A percentile compares a stretch with the other conserved stretches of the same genome.
Evolutionary conservation across 2,329 filamentous ascomycete genomes (phyloP).

Genomic region (Aspergillus caelatus): DNA sequence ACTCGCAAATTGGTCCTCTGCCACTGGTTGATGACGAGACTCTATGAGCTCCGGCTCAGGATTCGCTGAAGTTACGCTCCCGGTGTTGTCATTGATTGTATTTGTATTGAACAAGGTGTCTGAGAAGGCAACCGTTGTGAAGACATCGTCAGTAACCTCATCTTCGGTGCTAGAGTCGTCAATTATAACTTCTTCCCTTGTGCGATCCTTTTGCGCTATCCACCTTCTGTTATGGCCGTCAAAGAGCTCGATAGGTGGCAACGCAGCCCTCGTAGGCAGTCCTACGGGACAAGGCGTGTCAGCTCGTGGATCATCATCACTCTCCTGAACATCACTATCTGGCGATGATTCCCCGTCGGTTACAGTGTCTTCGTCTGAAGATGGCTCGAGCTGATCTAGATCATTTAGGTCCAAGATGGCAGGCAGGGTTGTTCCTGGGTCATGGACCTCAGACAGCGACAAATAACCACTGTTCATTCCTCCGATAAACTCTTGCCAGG

Average conservation of each 20-base stretch:
- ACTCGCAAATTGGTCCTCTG: constrained; percentile 1
- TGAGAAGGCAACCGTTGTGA: not conserved
- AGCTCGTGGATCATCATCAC: not conserved
- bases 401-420: no score
- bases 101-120: not conserved
- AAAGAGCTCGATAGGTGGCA: not conserved
- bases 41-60: not conserved
- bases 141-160: not conserved
- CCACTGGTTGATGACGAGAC: not conserved
- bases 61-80: not conserved
- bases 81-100: not conserved
- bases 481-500: constrained; percentile 17
- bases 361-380: not conserved
- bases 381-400: not conserved
- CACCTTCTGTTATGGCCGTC: not conserved
- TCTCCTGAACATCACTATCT: not conserved
- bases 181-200: not conserved
- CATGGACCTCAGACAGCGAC: not conserved
- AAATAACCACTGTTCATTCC: constrained; percentile 18
- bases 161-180: not conserved
- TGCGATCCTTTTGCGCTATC: not conserved
- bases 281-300: not conserved
- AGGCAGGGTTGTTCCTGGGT: not conserved
- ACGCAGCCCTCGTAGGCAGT: not conserved
- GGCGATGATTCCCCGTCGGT: not conserved